Base-by-base conservation (phyloP, 2,329 filamentous ascomycete species). In the Pseudodiploospora longispora region DNA sequence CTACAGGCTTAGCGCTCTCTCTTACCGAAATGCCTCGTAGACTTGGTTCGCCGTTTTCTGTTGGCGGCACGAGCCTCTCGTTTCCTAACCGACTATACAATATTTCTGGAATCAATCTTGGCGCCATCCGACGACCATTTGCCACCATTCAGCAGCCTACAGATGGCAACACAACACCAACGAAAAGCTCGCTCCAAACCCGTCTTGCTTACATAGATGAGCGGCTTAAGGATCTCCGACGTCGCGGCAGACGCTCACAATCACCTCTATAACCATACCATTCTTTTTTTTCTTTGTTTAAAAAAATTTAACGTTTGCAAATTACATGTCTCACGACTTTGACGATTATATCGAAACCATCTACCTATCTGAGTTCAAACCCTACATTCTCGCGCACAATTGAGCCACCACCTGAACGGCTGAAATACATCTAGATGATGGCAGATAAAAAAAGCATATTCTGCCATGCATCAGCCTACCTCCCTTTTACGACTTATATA, bases 41-140 rank as follows among this genome's bases (percentile, higher is more conserved):
- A 6, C 67, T 83, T 4, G 76, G 79, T 30, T 83, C 79, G 5
- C 79, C 79, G 0, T 82, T 83, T 50, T 64, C 69, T 6, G 67
- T 67, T 31, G 58, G 67, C 7, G 66, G 60, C 44, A 67, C 72
- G 9, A 79, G 74, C 58, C 71, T 78, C 54, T 82, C 78, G 38
- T 79, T 82, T 49, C 79, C 80, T n/a, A 76, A 75, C 46, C 58
- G 74, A 30, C 71, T 69, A 28, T 70, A 68, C 30, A 70, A 72
- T 50, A 66, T 69, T 3, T 61, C 64, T 9, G 66, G 63, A 35
- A 63, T 76, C 31, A 69, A 73, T 39, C 52, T 70, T 40, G 64
- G 66, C 19, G 59, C 67, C 42, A 60, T 71, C 45, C 67, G 70
- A 4, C 68, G 72, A 29, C 75, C 75, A 2, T 81, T 78, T 57